Percentiles rank a stretch among this genome's conserved stretches.
These are phyloP conservation scores for Lentinus brumalis DNA, from an alignment of 768 basidiomycete genomes.

Conservation along the genomic window DNA sequence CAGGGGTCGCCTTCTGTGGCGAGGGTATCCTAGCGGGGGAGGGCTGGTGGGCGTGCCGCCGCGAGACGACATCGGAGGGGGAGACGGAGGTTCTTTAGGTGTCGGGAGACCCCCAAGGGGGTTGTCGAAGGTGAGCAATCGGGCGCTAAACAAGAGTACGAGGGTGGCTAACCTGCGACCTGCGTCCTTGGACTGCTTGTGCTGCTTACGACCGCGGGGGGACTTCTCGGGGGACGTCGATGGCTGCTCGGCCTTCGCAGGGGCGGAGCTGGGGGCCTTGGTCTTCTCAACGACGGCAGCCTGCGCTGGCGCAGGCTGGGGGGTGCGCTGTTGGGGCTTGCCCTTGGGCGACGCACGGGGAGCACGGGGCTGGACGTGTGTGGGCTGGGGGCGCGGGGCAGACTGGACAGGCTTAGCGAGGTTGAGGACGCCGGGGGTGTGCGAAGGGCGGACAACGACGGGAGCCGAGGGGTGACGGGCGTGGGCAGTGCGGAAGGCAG, in stretches of 20 bases:
- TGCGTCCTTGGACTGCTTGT: slow-evolving; percentile 43
- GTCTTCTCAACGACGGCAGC: slow-evolving; percentile 32
- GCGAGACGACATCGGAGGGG: slow-evolving; percentile 41
- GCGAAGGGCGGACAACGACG: slow-evolving; percentile 68
- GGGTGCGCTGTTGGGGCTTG: slow-evolving; percentile 32
- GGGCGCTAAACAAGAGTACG: slow-evolving; percentile 31
- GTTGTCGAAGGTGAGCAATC: slow-evolving; percentile 17
- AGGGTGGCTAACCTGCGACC: slow-evolving; percentile 39
- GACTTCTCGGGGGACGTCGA: slow-evolving; percentile 31
- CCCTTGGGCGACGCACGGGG: slow-evolving; percentile 41
- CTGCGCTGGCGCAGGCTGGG: slow-evolving; percentile 31
- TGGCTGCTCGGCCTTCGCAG: slow-evolving; percentile 20
- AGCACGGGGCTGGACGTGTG: slow-evolving; percentile 37
- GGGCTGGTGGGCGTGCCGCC: slow-evolving; percentile 61
- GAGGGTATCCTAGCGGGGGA: slow-evolving; percentile 54
- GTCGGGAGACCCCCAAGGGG: not conserved
- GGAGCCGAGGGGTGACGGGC: slow-evolving; percentile 72
- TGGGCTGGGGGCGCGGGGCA: slow-evolving; percentile 38
- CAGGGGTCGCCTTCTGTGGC: slow-evolving; percentile 62
- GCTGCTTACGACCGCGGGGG: slow-evolving; percentile 35
- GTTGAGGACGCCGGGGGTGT: slow-evolving; percentile 71
- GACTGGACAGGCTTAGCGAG: slow-evolving; percentile 57
- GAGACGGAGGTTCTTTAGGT: slow-evolving; percentile 50
- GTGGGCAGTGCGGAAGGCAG: slow-evolving; percentile 41
- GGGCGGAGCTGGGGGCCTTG: slow-evolving; percentile 22